phyloP scores from a whole-genome alignment of 2,329 filamentous ascomycete species.

The Cladophialophora yegresii region DNA sequence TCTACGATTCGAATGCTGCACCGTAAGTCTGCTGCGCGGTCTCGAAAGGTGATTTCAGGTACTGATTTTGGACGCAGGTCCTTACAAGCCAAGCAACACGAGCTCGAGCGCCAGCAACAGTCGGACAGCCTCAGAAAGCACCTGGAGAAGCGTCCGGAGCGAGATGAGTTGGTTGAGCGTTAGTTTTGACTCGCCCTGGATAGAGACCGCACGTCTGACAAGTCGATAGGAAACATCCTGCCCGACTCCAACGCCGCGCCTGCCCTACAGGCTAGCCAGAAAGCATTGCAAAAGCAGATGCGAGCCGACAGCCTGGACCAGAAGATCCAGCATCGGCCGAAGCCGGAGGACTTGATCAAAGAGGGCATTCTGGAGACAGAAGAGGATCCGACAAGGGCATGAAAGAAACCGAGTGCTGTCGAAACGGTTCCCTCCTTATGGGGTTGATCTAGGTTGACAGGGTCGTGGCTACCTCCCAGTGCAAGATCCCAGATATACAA shows the following conservation, averaged over 20 bases:
- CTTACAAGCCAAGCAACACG: constrained; percentile 62
- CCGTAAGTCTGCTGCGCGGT: constrained; percentile 53
- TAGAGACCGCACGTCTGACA: constrained; percentile 21
- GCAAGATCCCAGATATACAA: constrained; percentile 4
- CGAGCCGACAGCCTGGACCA: constrained; percentile 82
- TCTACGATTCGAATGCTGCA: constrained; percentile 67
- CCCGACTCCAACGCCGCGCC: constrained; percentile 76
- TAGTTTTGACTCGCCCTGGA: constrained; percentile 41
- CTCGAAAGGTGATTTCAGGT: neutral
- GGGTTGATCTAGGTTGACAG: neutral
- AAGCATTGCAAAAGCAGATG: constrained; percentile 86
- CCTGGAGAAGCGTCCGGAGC: constrained; percentile 64
- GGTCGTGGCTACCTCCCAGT: neutral
- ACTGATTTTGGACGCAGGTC: constrained; percentile 46
- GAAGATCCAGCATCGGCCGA: constrained; percentile 75
- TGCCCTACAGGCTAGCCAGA: constrained; percentile 75
- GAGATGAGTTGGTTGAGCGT: constrained; percentile 79
- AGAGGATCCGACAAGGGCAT: constrained; percentile 46
- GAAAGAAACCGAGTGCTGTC: neutral
- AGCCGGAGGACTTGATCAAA: constrained; percentile 73
- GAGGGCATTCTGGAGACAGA: constrained; percentile 76
- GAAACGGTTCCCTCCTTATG: neutral
- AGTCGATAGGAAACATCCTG: constrained; percentile 74
- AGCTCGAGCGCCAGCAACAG: constrained; percentile 65
- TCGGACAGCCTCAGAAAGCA: constrained; percentile 66